These are phyloP conservation scores for Rehmannia glutinosa DNA, from an alignment of 257 asterid genomes.

Conservation along the genomic window DNA sequence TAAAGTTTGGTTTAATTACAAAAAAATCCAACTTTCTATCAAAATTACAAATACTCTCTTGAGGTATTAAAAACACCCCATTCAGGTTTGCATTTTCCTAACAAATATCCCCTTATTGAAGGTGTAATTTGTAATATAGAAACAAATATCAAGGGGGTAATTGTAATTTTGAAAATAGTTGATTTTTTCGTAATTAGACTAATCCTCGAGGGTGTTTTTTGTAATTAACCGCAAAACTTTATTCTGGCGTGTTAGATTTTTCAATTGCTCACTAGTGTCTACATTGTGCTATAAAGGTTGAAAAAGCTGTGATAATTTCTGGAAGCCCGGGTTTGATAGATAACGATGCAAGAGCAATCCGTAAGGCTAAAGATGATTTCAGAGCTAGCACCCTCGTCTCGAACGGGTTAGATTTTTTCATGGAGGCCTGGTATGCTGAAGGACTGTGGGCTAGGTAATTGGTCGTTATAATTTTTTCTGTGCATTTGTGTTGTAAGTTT, in stretches of 20 bases:
- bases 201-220: no score
- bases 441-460: constrained; percentile 80
- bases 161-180: no score
- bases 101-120: no score
- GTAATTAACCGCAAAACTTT: not conserved
- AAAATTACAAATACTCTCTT: no score
- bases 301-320: constrained; percentile 76
- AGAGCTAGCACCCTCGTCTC: constrained; percentile 66
- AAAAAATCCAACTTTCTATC: no score
- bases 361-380: constrained; percentile 79
- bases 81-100: no score
- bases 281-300: constrained; percentile 40
- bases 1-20: not conserved
- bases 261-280: constrained; percentile 10
- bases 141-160: no score
- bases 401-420: constrained; percentile 61
- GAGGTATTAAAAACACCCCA: no score
- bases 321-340: constrained; percentile 90
- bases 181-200: no score
- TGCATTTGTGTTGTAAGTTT: not conserved
- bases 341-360: constrained; percentile 48
- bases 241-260: not conserved
- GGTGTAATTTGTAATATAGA: no score
- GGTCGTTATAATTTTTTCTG: not conserved
- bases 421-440: constrained; percentile 81